Percentiles rank a stretch among this genome's conserved stretches.
These are phyloP conservation scores for Quercus variabilis DNA, from an alignment of 306 rosid genomes.

Conservation along the genomic window DNA sequence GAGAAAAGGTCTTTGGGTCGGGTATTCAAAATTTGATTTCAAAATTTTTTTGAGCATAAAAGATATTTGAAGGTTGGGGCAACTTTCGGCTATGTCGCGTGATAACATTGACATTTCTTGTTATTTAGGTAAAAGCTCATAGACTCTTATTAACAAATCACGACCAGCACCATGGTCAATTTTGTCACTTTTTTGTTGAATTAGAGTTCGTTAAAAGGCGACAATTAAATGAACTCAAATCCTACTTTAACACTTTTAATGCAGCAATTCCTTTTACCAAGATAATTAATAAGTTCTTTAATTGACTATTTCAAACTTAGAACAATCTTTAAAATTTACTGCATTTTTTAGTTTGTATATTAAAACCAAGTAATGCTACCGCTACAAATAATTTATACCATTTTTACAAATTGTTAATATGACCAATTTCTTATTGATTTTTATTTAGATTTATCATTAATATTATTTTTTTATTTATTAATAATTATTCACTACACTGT, in stretches of 20 bases:
- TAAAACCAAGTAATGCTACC: too few relatives aligned
- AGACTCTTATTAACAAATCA: slow-evolving; percentile 17
- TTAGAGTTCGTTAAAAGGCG: slow-evolving; percentile 4
- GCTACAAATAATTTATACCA: accelerated
- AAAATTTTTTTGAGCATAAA: slow-evolving; percentile 1
- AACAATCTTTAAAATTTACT: too few relatives aligned
- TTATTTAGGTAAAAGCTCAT: slow-evolving; percentile 54
- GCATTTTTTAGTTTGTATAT: too few relatives aligned
- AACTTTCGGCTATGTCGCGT: slow-evolving; percentile 54
- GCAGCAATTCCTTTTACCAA: too few relatives aligned
- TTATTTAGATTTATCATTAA: accelerated
- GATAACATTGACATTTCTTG: slow-evolving; percentile 61
- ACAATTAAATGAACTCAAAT: background rate
- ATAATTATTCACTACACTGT: too few relatives aligned
- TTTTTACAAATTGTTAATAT: too few relatives aligned
- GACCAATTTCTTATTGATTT: accelerated
- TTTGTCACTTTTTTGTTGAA: slow-evolving; percentile 18
- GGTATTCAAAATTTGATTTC: background rate
- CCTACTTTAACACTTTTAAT: background rate
- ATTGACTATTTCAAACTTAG: too few relatives aligned
- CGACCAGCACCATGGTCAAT: slow-evolving; percentile 28
- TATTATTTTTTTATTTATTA: too few relatives aligned
- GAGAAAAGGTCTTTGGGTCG: too few relatives aligned
- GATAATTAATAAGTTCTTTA: too few relatives aligned
- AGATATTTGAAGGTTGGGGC: slow-evolving; percentile 14